phyloP scores from a whole-genome alignment of 306 rosid species.

The Cucumis sativus region DNA sequence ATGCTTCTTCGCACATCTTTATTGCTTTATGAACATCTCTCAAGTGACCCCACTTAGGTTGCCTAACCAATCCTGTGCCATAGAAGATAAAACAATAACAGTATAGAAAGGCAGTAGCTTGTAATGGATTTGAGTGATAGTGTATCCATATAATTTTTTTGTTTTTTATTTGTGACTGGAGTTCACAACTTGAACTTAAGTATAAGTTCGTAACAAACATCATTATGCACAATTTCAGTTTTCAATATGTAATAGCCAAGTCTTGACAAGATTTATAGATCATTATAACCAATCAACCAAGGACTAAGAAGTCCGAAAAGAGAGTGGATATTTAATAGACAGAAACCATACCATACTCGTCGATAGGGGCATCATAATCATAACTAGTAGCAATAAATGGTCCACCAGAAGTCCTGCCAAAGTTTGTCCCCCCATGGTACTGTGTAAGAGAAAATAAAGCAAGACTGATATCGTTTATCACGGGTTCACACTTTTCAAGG shows the following conservation, averaged over 20 bases:
- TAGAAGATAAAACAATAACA: not conserved
- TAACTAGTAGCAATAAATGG: slow-evolving; percentile 81
- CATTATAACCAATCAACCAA: not conserved
- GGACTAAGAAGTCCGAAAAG: not conserved
- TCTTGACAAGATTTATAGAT: not conserved
- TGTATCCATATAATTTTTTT: not conserved
- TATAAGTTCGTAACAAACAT: not conserved
- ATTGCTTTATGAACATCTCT: slow-evolving; percentile 76
- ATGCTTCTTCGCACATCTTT: slow-evolving; percentile 72
- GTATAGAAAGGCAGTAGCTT: not conserved
- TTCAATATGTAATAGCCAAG: not conserved
- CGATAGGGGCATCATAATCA: slow-evolving; percentile 92
- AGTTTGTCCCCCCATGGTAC: slow-evolving; percentile 98
- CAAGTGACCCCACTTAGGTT: slow-evolving; percentile 98
- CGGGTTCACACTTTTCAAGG: not conserved
- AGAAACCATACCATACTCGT: slow-evolving; percentile 72
- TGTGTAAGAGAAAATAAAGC: slow-evolving; percentile 22
- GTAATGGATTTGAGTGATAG: not conserved
- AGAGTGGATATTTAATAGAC: not conserved
- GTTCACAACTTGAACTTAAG: not conserved
- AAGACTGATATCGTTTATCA: not conserved
- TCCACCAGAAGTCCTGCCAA: slow-evolving; percentile 68
- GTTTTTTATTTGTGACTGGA: not conserved
- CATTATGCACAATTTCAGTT: not conserved
- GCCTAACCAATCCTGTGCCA: slow-evolving; percentile 66